Evolutionary conservation across 2,329 filamentous ascomycete species (phyloP).

Genomic region (Alternaria brassicicola): DNA sequence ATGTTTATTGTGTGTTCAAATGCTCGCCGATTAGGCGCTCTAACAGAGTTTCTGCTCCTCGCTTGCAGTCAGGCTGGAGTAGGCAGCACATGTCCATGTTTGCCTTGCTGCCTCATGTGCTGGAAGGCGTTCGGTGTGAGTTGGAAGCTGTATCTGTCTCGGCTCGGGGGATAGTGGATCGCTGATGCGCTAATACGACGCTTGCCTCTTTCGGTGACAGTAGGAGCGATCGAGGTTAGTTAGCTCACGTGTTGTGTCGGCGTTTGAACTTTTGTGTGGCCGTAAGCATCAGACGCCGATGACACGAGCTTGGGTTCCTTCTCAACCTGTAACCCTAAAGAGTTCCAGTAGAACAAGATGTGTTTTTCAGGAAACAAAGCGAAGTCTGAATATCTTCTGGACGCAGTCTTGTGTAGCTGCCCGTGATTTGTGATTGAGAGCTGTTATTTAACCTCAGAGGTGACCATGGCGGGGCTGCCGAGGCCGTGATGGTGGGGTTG

Average conservation of each 20-base stretch:
- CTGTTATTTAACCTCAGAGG: neutral
- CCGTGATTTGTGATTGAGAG: neutral
- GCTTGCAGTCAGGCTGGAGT: neutral
- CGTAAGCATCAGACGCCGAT: constrained; percentile 12
- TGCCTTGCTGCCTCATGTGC: constrained; percentile 12
- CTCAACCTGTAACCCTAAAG: neutral
- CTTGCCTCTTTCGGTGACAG: neutral
- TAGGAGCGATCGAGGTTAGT: neutral
- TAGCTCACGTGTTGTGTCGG: constrained; percentile 19
- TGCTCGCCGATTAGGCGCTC: neutral
- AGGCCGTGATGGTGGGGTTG: constrained; percentile 9
- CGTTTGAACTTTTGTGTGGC: constrained; percentile 9
- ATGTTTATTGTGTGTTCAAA: neutral
- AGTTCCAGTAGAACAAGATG: neutral
- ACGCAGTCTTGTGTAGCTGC: neutral
- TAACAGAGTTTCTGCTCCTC: neutral
- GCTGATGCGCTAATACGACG: neutral
- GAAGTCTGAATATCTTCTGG: fast-evolving
- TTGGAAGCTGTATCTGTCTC: constrained; percentile 2
- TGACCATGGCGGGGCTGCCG: constrained; percentile 13
- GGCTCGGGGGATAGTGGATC: neutral
- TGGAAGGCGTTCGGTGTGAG: neutral
- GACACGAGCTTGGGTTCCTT: neutral
- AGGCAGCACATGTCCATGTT: neutral
- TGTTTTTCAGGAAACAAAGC: too few species aligned